Conservation (phyloP, 306 rosid species). For the Citrullus mucosospermus region DNA sequence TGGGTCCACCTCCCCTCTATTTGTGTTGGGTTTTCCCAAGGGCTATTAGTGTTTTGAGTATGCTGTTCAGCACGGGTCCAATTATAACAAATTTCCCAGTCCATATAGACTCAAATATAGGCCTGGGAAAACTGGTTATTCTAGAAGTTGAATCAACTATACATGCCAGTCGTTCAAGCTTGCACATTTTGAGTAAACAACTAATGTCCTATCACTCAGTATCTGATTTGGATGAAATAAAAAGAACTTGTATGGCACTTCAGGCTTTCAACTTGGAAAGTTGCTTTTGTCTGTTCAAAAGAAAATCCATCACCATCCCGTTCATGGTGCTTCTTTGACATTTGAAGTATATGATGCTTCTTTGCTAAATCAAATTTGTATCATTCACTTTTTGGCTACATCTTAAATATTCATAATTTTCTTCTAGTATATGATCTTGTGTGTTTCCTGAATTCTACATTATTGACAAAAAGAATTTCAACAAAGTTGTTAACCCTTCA, state of each 20-base stretch:
- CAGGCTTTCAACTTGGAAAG: neutral
- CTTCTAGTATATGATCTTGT: neutral
- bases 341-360: neutral
- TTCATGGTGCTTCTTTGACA: neutral
- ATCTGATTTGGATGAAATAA: neutral
- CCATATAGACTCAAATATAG: neutral
- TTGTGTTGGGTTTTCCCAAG: neutral
- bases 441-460: neutral
- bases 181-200: neutral
- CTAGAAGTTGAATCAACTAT: neutral
- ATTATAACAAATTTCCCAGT: neutral
- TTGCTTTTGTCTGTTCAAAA: neutral
- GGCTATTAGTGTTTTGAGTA: neutral
- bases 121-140: neutral
- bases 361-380: neutral
- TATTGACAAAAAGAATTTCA: constrained; percentile 6
- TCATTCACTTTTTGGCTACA: neutral
- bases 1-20: neutral
- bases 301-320: neutral
- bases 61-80: neutral
- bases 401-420: neutral
- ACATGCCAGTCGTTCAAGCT: neutral
- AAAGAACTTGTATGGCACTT: neutral
- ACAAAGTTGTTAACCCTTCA: neutral
- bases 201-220: neutral